These are phyloP conservation scores for Suhomyces ambrosiae DNA, from an alignment of 1,139 yeast species.

Conservation along the genomic window DNA sequence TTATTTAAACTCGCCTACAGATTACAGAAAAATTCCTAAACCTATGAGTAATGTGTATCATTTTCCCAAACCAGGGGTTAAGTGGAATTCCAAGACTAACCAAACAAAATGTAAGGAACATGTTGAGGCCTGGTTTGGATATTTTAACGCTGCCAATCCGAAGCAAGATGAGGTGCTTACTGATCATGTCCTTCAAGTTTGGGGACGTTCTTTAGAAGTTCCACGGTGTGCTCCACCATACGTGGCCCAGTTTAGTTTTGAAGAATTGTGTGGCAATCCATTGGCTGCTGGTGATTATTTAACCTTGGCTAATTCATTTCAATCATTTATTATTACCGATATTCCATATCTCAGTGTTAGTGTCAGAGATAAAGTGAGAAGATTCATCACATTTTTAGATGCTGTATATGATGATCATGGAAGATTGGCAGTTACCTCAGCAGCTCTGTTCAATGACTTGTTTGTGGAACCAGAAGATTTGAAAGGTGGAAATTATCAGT, in stretches of 20 bases:
- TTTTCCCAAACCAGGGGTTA: conserved; percentile 66
- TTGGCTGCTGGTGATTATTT: conserved; percentile 96
- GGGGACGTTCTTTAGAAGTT: conserved; percentile 84
- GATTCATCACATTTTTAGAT: conserved; percentile 91
- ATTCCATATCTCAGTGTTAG: conserved; percentile 81
- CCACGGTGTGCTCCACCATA: conserved; percentile 76
- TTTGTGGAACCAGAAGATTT: conserved; percentile 83
- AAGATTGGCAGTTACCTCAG: conserved; percentile 84
- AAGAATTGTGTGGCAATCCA: conserved; percentile 81
- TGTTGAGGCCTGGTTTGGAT: conserved; percentile 73
- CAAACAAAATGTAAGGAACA: conserved; percentile 61
- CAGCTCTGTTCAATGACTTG: conserved; percentile 78
- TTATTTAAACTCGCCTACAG: conserved; percentile 86
- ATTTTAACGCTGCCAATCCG: conserved; percentile 61
- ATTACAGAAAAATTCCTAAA: conserved; percentile 84
- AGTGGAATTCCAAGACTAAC: conserved; percentile 54
- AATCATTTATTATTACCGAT: conserved; percentile 82
- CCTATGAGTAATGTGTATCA: conserved; percentile 83
- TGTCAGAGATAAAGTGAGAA: conserved; percentile 78
- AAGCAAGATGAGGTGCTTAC: conserved; percentile 28
- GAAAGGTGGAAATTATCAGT: conserved; percentile 54
- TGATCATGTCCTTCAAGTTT: conserved; percentile 56
- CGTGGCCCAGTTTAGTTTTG: conserved; percentile 89
- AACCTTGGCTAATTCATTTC: conserved; percentile 75
- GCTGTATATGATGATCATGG: conserved; percentile 93